Conservation (phyloP, 176 grass and related monocot species). For the Neostapfia colusana region DNA sequence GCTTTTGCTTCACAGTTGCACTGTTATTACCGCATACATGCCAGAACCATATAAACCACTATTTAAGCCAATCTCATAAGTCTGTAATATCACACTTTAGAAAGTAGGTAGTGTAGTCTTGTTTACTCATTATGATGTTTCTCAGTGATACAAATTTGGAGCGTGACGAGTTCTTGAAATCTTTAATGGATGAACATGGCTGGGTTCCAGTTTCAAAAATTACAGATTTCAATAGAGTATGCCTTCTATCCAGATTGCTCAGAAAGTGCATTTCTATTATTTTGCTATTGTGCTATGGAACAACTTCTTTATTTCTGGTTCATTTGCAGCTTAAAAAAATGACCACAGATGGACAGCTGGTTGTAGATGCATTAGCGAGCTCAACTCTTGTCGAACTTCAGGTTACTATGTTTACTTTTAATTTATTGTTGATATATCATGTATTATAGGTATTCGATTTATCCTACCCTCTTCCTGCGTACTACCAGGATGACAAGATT, state of each 20-base stretch:
- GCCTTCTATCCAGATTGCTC: conserved; percentile 29
- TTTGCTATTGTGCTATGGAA: conserved; percentile 7
- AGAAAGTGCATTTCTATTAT: conserved; percentile 18
- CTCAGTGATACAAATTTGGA: conserved; percentile 65
- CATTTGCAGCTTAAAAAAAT: conserved; percentile 68
- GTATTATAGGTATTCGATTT: background rate
- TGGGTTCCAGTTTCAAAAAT: conserved; percentile 72
- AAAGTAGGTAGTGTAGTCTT: background rate
- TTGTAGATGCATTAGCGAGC: conserved; percentile 56
- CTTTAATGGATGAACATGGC: conserved; percentile 72
- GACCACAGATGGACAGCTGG: conserved; percentile 57
- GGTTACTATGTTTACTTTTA: conserved; percentile 46
- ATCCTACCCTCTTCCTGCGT: conserved; percentile 23
- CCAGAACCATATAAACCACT: background rate
- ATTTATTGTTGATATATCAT: conserved; percentile 2
- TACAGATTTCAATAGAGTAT: conserved; percentile 81
- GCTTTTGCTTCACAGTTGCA: background rate
- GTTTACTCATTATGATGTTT: conserved; percentile 29
- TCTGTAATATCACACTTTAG: conserved; percentile 1
- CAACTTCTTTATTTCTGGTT: conserved; percentile 16
- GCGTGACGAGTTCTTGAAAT: conserved; percentile 65
- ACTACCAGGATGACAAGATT: conserved; percentile 62
- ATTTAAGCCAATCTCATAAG: background rate
- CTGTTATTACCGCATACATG: background rate
- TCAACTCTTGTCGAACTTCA: conserved; percentile 71